Percentiles rank a stretch among this genome's conserved stretches.
phyloP scores from a whole-genome alignment of 176 grass and related monocot genomes.

The Juncus inflexus region DNA sequence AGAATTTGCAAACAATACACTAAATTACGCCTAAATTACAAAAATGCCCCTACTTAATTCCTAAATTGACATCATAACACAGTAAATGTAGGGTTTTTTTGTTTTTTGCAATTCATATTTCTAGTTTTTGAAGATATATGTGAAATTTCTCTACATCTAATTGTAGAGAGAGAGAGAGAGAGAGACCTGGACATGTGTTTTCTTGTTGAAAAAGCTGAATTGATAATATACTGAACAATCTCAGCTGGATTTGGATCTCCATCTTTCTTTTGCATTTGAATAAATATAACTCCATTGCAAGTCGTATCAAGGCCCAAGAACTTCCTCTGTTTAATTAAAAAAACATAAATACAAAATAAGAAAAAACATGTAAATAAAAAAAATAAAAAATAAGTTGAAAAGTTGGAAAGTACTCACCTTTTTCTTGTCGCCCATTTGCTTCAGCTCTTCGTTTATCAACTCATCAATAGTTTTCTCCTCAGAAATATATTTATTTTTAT shows the following conservation, averaged over 20 bases:
- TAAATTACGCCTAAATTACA: too few relatives aligned
- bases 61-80: too few relatives aligned
- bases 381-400: not conserved
- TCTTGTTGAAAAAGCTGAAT: slow-evolving; percentile 56
- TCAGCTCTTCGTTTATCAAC: slow-evolving; percentile 84
- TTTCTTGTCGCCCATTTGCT: slow-evolving; percentile 66
- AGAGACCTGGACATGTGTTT: slow-evolving; percentile 97
- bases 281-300: slow-evolving; percentile 82
- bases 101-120: too few relatives aligned
- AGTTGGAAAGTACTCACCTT: slow-evolving; percentile 51
- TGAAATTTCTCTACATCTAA: too few relatives aligned
- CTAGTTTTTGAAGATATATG: too few relatives aligned
- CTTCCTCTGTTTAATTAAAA: slow-evolving; percentile 55
- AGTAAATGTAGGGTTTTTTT: too few relatives aligned
- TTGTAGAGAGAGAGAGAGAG: slow-evolving; percentile 15
- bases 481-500: slow-evolving; percentile 5
- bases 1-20: too few relatives aligned
- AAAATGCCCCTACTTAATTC: too few relatives aligned
- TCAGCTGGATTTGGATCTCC: slow-evolving; percentile 73
- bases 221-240: slow-evolving; percentile 87
- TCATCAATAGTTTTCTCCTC: slow-evolving; percentile 78
- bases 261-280: slow-evolving; percentile 78
- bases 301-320: slow-evolving; percentile 80
- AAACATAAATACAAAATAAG: slow-evolving; percentile 2
- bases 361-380: not conserved